Evolutionary conservation across 495 filamentous ascomycete species (phyloP).

Genomic region (Penicillium antarcticum): DNA sequence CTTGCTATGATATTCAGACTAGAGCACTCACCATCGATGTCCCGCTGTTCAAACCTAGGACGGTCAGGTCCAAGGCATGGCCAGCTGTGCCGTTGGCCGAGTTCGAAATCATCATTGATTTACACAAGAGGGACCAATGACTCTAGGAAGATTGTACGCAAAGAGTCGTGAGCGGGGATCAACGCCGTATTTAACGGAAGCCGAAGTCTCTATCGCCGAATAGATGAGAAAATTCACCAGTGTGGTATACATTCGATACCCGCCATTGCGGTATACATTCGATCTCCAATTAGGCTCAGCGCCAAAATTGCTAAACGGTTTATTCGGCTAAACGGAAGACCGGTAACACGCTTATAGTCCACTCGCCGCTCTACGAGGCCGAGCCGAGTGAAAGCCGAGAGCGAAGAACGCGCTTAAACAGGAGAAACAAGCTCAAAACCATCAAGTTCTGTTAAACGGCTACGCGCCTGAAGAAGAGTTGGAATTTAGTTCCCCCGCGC

Average conservation of each 20-base stretch:
- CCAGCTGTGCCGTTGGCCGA: not conserved
- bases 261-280: too few relatives aligned
- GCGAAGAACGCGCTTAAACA: too few relatives aligned
- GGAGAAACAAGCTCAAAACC: not conserved
- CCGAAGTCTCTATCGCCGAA: too few relatives aligned
- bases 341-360: too few relatives aligned
- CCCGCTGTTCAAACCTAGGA: conserved; percentile 50
- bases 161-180: not conserved
- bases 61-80: conserved; percentile 36
- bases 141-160: not conserved
- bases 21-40: conserved; percentile 33
- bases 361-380: not conserved
- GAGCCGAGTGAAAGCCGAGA: conserved; percentile 17
- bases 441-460: conserved; percentile 10
- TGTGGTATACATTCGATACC: too few relatives aligned
- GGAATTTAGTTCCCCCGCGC: too few relatives aligned
- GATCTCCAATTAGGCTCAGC: too few relatives aligned
- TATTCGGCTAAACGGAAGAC: too few relatives aligned
- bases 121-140: not conserved
- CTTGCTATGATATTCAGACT: too few relatives aligned
- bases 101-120: not conserved
- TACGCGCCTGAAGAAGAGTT: conserved; percentile 11
- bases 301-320: too few relatives aligned
- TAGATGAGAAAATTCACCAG: too few relatives aligned
- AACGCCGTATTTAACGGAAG: too few relatives aligned